Evolutionary conservation across 1,284 basidiomycete species (phyloP), one percentile per base, ranked within the genome.

Genomic region (Puccinia horiana): DNA sequence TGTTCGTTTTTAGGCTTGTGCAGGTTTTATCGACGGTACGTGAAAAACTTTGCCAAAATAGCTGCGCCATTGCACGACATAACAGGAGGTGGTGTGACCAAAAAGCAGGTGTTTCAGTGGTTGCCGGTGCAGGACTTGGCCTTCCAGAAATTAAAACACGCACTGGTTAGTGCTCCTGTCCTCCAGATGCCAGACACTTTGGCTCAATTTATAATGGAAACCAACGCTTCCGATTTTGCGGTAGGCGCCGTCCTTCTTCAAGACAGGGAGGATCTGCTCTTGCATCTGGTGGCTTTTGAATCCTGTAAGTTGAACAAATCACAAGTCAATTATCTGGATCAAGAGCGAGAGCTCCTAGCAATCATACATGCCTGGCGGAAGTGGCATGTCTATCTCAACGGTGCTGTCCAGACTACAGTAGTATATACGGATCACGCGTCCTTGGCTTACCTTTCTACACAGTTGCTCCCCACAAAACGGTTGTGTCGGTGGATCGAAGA

Each of bases 241-340:
- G 42, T 77, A 1, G 75, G 56, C 6, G 58, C 56, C 0, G 58
- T 77, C 0, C 32, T 77, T 1, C 42, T 42, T 14, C 75, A 77
- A 42, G 23, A 20, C 1, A n/a, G 14, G 1, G 35, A 44, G 16
- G 56, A 61, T 40, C 18, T 40, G 1, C 26, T 37, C 23, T 14
- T 11, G 11, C 75, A 65, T 63, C 75, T 58, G 5, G 40, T 77
- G 0, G 75, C 75, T 18, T 77, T 65, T 44, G 75, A 77, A 16
- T 63, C 56, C 1, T 20, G 29, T 1, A 77, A 77, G 26, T 37
- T 75, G 26, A 75, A 75, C 20, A n/a, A 23, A 0, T 18, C 44
- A 4, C 47, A 75, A 32, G 3, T 14, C 2, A 54, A 56, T 75
- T 77, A 40, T 47, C 56, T 23, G 5, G 42, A 20, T 12, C 75